Percentiles rank a stretch among this genome's conserved stretches.
Evolutionary conservation across 2,329 filamentous ascomycete genomes (phyloP).

Genomic region (Trichophyton rubrum): DNA sequence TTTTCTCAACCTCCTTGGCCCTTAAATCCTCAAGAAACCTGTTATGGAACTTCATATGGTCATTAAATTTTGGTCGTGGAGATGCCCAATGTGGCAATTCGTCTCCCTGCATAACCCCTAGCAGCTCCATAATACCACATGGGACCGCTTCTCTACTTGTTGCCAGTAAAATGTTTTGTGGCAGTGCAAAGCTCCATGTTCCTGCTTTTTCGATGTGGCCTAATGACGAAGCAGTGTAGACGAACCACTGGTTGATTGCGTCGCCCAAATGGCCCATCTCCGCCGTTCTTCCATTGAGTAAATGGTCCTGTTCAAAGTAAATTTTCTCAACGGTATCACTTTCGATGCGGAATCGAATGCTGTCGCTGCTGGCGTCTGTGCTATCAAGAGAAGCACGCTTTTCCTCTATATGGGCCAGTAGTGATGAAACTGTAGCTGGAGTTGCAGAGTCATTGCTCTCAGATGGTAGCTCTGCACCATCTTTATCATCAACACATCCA

Average conservation of each 20-base stretch:
- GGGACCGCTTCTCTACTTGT: constrained; percentile 18
- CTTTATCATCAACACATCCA: neutral
- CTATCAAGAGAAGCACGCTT: constrained; percentile 15
- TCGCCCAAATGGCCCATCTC: constrained; percentile 10
- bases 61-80: constrained; percentile 10
- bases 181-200: constrained; percentile 18
- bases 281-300: constrained; percentile 15
- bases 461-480: neutral
- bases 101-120: constrained; percentile 17
- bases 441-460: neutral
- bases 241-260: constrained; percentile 18
- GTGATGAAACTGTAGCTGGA: neutral
- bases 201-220: constrained; percentile 13
- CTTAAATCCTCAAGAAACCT: constrained; percentile 13
- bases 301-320: constrained; percentile 17
- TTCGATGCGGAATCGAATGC: constrained; percentile 20
- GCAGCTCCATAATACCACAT: constrained; percentile 20
- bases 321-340: constrained; percentile 16
- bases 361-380: constrained; percentile 14
- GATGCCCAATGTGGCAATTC: constrained; percentile 19
- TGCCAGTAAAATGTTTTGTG: constrained; percentile 15
- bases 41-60: constrained; percentile 12
- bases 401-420: constrained; percentile 15
- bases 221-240: constrained; percentile 17
- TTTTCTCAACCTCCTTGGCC: constrained; percentile 15